Conservation (phyloP, 1,139 yeast genomes). For the Geotrichum restrictum region DNA sequence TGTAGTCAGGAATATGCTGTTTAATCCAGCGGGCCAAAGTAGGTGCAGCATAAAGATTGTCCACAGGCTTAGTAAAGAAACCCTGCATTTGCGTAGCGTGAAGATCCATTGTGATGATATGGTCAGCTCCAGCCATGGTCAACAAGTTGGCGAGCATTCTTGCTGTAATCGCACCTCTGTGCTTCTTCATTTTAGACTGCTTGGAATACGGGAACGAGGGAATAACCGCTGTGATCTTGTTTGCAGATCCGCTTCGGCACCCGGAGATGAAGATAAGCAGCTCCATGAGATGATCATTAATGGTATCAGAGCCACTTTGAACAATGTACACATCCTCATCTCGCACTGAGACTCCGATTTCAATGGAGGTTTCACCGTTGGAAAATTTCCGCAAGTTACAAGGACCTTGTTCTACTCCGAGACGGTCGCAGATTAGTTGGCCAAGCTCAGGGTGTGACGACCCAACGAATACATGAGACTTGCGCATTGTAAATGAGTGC, state of each 20-base stretch:
- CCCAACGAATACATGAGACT: slow-evolving; percentile 95
- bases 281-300: slow-evolving; percentile 97
- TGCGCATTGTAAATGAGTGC: slow-evolving; percentile 59
- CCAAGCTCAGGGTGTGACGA: slow-evolving; percentile 95
- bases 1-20: slow-evolving; percentile 79
- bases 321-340: slow-evolving; percentile 96
- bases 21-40: slow-evolving; percentile 95
- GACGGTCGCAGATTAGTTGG: slow-evolving; percentile 75
- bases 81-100: slow-evolving; percentile 99
- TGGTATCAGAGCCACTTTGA: slow-evolving; percentile 83
- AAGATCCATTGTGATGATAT: slow-evolving; percentile 94
- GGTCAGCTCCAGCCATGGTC: slow-evolving; percentile 99
- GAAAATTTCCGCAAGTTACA: slow-evolving; percentile 87
- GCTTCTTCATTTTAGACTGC: slow-evolving; percentile 96
- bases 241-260: slow-evolving; percentile 95
- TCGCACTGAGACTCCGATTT: slow-evolving; percentile 88
- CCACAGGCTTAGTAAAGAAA: slow-evolving; percentile 94
- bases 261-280: slow-evolving; percentile 87
- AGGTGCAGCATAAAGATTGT: slow-evolving; percentile 93
- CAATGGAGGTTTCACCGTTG: slow-evolving; percentile 96
- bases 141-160: slow-evolving; percentile 94
- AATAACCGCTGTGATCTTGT: slow-evolving; percentile 92
- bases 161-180: slow-evolving; percentile 98
- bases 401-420: slow-evolving; percentile 95
- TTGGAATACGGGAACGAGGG: slow-evolving; percentile 98